Conservation (phyloP, 1,284 basidiomycete genomes). For the Meira nashicola region DNA sequence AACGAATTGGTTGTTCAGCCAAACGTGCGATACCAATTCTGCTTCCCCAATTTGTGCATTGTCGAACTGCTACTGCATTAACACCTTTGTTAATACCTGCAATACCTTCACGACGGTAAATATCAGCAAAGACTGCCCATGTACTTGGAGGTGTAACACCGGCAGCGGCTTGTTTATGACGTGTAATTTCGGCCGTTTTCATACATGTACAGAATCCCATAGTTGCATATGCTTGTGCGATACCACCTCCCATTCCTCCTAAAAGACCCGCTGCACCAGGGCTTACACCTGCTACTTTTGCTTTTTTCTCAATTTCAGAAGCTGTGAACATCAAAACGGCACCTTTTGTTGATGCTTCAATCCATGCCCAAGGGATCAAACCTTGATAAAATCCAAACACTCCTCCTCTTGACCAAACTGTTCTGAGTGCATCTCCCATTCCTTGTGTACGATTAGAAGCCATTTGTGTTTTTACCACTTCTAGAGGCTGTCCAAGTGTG, state of each 20-base stretch:
- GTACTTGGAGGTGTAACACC: slow-evolving; percentile 89
- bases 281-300: slow-evolving; percentile 66
- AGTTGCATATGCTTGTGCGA: slow-evolving; percentile 97
- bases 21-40: slow-evolving; percentile 96
- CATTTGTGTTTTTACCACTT: slow-evolving; percentile 83
- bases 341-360: slow-evolving; percentile 98
- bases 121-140: slow-evolving; percentile 80
- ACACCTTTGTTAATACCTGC: slow-evolving; percentile 99
- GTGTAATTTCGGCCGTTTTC: slow-evolving; percentile 80
- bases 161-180: slow-evolving; percentile 85
- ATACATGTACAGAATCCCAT: slow-evolving; percentile 89
- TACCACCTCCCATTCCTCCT: slow-evolving; percentile 95
- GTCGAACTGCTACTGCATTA: slow-evolving; percentile 87
- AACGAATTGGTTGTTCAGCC: slow-evolving; percentile 76
- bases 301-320: slow-evolving; percentile 79
- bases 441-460: slow-evolving; percentile 62
- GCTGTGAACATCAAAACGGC: slow-evolving; percentile 93
- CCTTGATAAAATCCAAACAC: slow-evolving; percentile 92
- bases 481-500: slow-evolving; percentile 93
- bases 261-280: slow-evolving; percentile 80
- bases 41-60: slow-evolving; percentile 99
- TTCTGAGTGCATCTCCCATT: slow-evolving; percentile 78
- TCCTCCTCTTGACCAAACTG: slow-evolving; percentile 89
- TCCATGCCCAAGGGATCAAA: slow-evolving; percentile 99
- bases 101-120: slow-evolving; percentile 87